Conservation (phyloP, 768 basidiomycete genomes). For the Suillus spraguei region DNA sequence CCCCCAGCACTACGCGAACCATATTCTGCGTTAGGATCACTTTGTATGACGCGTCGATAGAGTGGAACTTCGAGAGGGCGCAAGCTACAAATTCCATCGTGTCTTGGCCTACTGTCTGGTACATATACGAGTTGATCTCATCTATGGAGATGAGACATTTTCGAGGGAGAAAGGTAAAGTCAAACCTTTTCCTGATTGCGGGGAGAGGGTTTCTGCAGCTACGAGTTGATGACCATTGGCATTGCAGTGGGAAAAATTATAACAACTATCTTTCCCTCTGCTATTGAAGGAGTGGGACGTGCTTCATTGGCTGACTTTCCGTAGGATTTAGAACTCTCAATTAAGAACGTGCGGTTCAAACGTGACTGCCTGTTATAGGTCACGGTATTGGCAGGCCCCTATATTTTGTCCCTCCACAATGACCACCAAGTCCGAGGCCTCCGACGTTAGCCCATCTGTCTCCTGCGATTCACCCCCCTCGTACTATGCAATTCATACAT, state of each 20-base stretch:
- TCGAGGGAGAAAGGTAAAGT: slow-evolving; percentile 14
- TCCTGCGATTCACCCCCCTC: background rate
- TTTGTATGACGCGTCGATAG: slow-evolving; percentile 78
- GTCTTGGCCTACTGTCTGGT: slow-evolving; percentile 98
- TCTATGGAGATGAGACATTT: slow-evolving; percentile 52
- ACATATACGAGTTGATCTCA: slow-evolving; percentile 97
- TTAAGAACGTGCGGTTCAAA: no score
- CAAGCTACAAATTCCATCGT: slow-evolving; percentile 85
- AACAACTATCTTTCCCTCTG: slow-evolving; percentile 98
- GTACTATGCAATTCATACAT: background rate
- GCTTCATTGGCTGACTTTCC: no score
- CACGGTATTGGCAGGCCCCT: background rate
- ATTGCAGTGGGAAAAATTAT: slow-evolving; percentile 88
- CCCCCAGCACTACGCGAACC: slow-evolving; percentile 59
- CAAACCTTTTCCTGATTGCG: slow-evolving; percentile 82
- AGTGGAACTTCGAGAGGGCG: slow-evolving; percentile 87
- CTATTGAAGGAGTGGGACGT: slow-evolving; percentile 93
- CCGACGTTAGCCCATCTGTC: no score
- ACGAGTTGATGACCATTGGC: slow-evolving; percentile 85
- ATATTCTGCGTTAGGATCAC: slow-evolving; percentile 83
- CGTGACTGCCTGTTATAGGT: no score
- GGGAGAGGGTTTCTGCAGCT: slow-evolving; percentile 87
- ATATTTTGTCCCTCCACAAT: no score
- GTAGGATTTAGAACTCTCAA: no score
- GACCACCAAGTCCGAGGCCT: no score